Evolutionary conservation across 2,329 filamentous ascomycete genomes (phyloP).

Genomic region (Periconia sp.): DNA sequence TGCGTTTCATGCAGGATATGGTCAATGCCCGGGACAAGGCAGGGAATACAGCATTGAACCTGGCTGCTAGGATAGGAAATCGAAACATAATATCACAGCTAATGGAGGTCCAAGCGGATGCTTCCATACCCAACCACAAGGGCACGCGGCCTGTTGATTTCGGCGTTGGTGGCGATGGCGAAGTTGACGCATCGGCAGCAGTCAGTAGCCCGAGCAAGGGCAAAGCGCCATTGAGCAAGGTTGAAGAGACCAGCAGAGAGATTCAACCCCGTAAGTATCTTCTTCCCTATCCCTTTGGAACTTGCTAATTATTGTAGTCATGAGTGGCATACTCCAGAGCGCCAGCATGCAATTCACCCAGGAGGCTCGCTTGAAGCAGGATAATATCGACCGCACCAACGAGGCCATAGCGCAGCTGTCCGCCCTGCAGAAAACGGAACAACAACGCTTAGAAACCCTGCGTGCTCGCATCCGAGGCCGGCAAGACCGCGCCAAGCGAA

Average conservation of each 20-base stretch:
- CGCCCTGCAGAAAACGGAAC: constrained; percentile 76
- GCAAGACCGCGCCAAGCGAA: constrained; percentile 71
- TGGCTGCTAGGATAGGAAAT: constrained; percentile 91
- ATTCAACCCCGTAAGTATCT: constrained; percentile 75
- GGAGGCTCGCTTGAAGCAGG: constrained; percentile 83
- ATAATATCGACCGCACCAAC: constrained; percentile 82
- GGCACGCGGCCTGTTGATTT: constrained; percentile 92
- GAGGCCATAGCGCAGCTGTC: constrained; percentile 80
- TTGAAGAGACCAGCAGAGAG: constrained; percentile 78
- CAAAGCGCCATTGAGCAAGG: constrained; percentile 50
- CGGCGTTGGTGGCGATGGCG: constrained; percentile 77
- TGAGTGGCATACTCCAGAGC: constrained; percentile 80
- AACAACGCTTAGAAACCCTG: constrained; percentile 73
- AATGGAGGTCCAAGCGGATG: constrained; percentile 91
- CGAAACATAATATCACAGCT: constrained; percentile 95
- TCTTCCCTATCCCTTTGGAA: background rate
- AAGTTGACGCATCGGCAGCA: constrained; percentile 48
- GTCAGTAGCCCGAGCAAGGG: constrained; percentile 43
- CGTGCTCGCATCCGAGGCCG: constrained; percentile 68
- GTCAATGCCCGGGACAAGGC: constrained; percentile 94
- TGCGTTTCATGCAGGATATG: constrained; percentile 94
- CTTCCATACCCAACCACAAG: constrained; percentile 88
- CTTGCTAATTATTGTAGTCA: constrained; percentile 57
- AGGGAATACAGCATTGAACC: constrained; percentile 92
- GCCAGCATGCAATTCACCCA: constrained; percentile 79